Base-by-base conservation (phyloP, 441 rosid genomes). In the Omphalea diandra region DNA sequence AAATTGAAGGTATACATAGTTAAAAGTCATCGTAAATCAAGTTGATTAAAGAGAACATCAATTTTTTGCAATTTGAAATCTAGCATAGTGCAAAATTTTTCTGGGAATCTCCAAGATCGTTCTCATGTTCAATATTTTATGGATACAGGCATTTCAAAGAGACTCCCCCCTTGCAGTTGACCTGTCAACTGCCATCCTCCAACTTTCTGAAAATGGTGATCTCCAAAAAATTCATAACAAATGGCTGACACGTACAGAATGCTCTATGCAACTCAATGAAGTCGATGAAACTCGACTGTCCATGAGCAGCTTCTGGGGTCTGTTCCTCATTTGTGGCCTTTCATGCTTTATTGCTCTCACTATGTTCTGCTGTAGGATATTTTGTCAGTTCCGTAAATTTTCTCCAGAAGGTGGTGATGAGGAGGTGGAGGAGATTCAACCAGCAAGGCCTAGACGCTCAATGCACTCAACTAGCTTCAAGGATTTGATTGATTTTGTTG, bases 151-250 rank as follows among this genome's bases (percentile, higher is more conserved):
- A 5, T 94, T 94, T 75, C 96, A 89, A 75, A 85, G 91, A 84
- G 96, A 94, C 70, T 94, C 94, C 26, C 97, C 99, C 47, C 88
- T 94, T 15, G 96, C 97, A 2, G 85, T 94, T 15, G 99, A 94
- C 80, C 50, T 94, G 77, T 92, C 99, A 18, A 94, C 98, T 0
- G 91, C 99, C 1, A 83, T 94, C 71, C 91, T 94, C 63, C 91
- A 84, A 44, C 96, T 94, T 2, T 90, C 98, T 0, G 99, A 94
- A 75, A 87, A 82, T 26, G 99, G 97, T 11, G 94, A 90, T 38
- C 99, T 92, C 27, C 90, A 90, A 65, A 87, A 72, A 72, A 82
- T 90, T 75, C 90, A 85, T 26, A 68, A 92, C 72, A 94, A 92
- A 77, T 94, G 99, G 99, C 85, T 94, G 64, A 73, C 80, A 4